Percentiles rank a stretch among this genome's conserved stretches.
Conservation (phyloP, 768 basidiomycete species). For the Mycena polygramma region DNA sequence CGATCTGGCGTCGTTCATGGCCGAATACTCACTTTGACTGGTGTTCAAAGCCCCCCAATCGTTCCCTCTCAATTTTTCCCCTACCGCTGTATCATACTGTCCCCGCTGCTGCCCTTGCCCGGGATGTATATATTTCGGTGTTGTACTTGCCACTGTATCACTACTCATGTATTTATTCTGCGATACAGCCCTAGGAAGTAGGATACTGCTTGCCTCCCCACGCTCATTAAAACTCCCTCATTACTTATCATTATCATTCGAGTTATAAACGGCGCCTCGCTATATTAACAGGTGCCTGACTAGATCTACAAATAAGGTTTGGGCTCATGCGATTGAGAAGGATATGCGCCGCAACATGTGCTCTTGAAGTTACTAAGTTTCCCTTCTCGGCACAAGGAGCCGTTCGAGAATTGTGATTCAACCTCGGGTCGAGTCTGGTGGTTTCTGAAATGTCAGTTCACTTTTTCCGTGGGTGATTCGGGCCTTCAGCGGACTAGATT, state of each 20-base stretch:
- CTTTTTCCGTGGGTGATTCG: too few species aligned
- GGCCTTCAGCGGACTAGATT: too few species aligned
- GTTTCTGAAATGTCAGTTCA: too few species aligned
- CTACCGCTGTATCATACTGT: conserved; percentile 6
- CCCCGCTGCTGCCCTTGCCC: conserved; percentile 2
- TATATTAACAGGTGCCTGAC: background rate
- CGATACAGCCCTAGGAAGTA: background rate
- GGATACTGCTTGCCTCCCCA: background rate
- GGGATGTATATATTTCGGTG: conserved; percentile 26
- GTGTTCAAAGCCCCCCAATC: background rate
- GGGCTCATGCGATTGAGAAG: conserved; percentile 1
- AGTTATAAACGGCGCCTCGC: conserved; percentile 4
- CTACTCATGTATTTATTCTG: conserved; percentile 16
- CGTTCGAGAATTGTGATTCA: background rate
- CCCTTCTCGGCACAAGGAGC: conserved; percentile 14
- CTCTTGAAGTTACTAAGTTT: background rate
- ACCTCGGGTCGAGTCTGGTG: too few species aligned
- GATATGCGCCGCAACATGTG: background rate
- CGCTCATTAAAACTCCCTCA: conserved; percentile 3
- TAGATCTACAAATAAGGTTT: conserved; percentile 18
- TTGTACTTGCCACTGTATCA: conserved; percentile 33
- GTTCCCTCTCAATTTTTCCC: background rate
- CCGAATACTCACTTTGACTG: conserved; percentile 33
- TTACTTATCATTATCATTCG: conserved; percentile 25
- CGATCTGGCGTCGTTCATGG: conserved; percentile 34